Evolutionary conservation across 2,329 filamentous ascomycete genomes (phyloP).

Genomic region (Fusarium sulawesiense): DNA sequence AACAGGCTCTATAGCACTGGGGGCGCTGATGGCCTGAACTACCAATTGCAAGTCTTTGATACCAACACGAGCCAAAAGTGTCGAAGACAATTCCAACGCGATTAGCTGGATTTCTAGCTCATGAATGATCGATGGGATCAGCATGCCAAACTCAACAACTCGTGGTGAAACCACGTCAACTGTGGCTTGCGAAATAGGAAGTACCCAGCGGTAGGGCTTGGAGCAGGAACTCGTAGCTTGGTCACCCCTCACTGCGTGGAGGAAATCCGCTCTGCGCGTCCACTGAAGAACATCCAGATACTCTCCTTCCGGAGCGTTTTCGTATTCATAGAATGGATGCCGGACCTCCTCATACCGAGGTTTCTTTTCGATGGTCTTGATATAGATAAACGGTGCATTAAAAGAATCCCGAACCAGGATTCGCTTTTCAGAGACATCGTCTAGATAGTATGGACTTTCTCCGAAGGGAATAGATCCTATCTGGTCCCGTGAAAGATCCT

Average conservation of each 20-base stretch:
- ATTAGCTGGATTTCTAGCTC: constrained; percentile 74
- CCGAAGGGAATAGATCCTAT: constrained; percentile 49
- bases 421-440: constrained; percentile 33
- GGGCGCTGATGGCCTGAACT: constrained; percentile 76
- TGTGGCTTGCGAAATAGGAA: constrained; percentile 61
- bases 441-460: constrained; percentile 16
- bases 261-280: constrained; percentile 68
- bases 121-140: constrained; percentile 80
- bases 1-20: constrained; percentile 66
- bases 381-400: constrained; percentile 56
- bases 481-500: constrained; percentile 44
- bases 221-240: constrained; percentile 44
- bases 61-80: constrained; percentile 53
- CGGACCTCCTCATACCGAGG: constrained; percentile 51
- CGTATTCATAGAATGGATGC: constrained; percentile 51
- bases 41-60: constrained; percentile 68
- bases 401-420: constrained; percentile 56
- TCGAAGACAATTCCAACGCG: constrained; percentile 65
- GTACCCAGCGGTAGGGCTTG: constrained; percentile 57
- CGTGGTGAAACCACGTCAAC: constrained; percentile 60
- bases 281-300: constrained; percentile 63
- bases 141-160: constrained; percentile 63
- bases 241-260: constrained; percentile 56
- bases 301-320: constrained; percentile 57
- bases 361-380: constrained; percentile 49